A percentile compares a stretch with the other conserved stretches of the same genome.
Evolutionary conservation across 2,329 filamentous ascomycete species (phyloP).

Genomic region (Stemphylium beticola): DNA sequence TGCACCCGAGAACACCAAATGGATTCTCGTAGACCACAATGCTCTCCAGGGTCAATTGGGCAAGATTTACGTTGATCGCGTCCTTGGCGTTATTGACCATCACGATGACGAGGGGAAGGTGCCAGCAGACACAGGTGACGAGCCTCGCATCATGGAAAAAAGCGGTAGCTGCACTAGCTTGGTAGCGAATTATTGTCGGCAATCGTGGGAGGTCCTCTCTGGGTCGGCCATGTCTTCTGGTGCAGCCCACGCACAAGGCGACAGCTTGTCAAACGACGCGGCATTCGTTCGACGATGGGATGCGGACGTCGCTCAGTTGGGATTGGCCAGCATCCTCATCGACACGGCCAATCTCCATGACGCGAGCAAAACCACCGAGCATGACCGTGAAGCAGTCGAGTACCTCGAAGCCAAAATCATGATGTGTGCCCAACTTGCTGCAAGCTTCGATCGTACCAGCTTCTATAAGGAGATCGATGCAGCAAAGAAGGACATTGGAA

Average conservation of each 20-base stretch:
- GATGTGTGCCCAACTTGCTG: slow-evolving; percentile 42
- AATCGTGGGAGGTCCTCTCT: slow-evolving; percentile 63
- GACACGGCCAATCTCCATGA: slow-evolving; percentile 71
- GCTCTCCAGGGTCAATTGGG: slow-evolving; percentile 68
- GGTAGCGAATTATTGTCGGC: slow-evolving; percentile 65
- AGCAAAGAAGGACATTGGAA: slow-evolving; percentile 72
- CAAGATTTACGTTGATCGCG: slow-evolving; percentile 57
- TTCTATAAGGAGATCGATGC: slow-evolving; percentile 67
- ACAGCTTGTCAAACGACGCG: slow-evolving; percentile 39
- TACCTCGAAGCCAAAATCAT: slow-evolving; percentile 65
- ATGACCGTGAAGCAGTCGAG: slow-evolving; percentile 64
- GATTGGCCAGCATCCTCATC: slow-evolving; percentile 73
- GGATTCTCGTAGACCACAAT: slow-evolving; percentile 84
- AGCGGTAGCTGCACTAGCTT: slow-evolving; percentile 77
- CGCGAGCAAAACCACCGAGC: slow-evolving; percentile 66
- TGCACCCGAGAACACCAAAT: slow-evolving; percentile 64
- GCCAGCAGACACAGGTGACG: slow-evolving; percentile 52
- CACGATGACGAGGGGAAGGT: slow-evolving; percentile 74
- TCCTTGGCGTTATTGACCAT: slow-evolving; percentile 76
- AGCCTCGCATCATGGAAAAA: slow-evolving; percentile 67
- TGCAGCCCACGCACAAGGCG: slow-evolving; percentile 49
- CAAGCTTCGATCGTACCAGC: slow-evolving; percentile 57
- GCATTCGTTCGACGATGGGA: slow-evolving; percentile 54
- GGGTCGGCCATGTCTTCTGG: slow-evolving; percentile 50
- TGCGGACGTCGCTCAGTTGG: slow-evolving; percentile 68